Conservation (phyloP, 352 stramenopile species). For the Pythium vanterpoolii region DNA sequence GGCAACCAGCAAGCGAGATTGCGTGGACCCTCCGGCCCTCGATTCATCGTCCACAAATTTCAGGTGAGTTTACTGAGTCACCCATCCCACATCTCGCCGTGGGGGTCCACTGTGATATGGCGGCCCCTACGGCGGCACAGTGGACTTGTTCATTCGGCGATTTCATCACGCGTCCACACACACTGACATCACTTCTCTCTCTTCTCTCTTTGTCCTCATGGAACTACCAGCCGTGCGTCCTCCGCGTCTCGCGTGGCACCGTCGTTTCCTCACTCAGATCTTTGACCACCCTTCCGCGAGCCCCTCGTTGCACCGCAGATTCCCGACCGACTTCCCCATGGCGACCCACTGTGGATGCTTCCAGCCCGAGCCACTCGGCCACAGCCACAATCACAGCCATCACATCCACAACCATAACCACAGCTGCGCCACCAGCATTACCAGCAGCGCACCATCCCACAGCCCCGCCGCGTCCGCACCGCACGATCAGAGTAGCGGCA, state of each 20-base stretch:
- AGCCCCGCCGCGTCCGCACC: slow-evolving; percentile 17
- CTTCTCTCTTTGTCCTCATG: slow-evolving; percentile 13
- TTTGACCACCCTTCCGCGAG: not conserved
- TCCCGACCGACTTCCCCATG: slow-evolving; percentile 4
- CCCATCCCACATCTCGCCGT: not conserved
- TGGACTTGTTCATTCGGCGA: slow-evolving; percentile 2
- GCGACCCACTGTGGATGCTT: no score
- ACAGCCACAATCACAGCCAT: not conserved
- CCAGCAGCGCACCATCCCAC: slow-evolving; percentile 11
- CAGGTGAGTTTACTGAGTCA: not conserved
- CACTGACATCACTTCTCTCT: slow-evolving; percentile 15
- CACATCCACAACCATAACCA: not conserved
- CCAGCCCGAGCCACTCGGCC: no score
- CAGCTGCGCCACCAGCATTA: slow-evolving; percentile 21
- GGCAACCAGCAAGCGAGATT: no score
- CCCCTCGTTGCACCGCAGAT: slow-evolving; percentile 1
- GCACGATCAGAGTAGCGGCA: slow-evolving; percentile 5
- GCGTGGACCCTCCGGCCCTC: no score
- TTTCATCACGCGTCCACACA: slow-evolving; percentile 8
- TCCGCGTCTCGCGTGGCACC: slow-evolving; percentile 24
- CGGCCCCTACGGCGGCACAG: not conserved
- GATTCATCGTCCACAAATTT: not conserved
- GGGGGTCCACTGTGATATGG: slow-evolving; percentile 5
- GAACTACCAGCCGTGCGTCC: slow-evolving; percentile 28
- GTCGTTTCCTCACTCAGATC: slow-evolving; percentile 19